Base-by-base conservation (phyloP, 805 yeast species). In the Yarrowia porcina region DNA sequence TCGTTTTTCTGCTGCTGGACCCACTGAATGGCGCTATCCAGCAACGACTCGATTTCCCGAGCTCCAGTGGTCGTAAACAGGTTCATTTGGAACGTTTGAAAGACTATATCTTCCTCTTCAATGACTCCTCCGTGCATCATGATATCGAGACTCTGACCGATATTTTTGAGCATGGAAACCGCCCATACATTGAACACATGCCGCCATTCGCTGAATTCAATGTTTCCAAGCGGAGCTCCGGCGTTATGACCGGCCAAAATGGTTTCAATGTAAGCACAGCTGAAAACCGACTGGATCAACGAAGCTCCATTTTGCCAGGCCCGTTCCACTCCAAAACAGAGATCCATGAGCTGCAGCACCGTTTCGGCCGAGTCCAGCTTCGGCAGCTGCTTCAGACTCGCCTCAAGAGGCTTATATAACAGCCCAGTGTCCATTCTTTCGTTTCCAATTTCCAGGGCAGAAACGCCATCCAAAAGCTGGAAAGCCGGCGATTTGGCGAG, bases 281-380 rank as follows among this genome's bases (percentile, higher is more conserved):
- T 84, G 47, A 90, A 75, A 0, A 93, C 81, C 0, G 93, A 89
- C 21, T 86, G 88, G n/a, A 90, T 82, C 47, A 90, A 75, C 8
- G 92, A 82, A 64, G 87, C 81, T 64, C 90, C 90, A 63, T 83
- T 79, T 41, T 90, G 77, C 98, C 98, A 93, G 9, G 85, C 77
- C 73, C 86, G 80, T 36, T 85, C 76, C 33, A 82, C 74, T 42
- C 82, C 76, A 9, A 86, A 69, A 15, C 90, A 72, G 39, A 80
- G 76, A 68, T 83, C 86, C 66, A 83, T 76, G 7, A 88, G 74
- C 47, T 82, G 80, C 3, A 81, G 74, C 0, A 84, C 82, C 38
- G 78, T 77, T 30, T 73, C 75, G 12, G 77, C 70, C 3, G 76
- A 66, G 33, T 74, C 75, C 6, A 79, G 76, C 4, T 64, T 50